Percentiles rank a stretch among this genome's conserved stretches.
These are phyloP conservation scores for Schizothecium vesticola DNA, from an alignment of 495 filamentous ascomycete species.

Conservation along the genomic window DNA sequence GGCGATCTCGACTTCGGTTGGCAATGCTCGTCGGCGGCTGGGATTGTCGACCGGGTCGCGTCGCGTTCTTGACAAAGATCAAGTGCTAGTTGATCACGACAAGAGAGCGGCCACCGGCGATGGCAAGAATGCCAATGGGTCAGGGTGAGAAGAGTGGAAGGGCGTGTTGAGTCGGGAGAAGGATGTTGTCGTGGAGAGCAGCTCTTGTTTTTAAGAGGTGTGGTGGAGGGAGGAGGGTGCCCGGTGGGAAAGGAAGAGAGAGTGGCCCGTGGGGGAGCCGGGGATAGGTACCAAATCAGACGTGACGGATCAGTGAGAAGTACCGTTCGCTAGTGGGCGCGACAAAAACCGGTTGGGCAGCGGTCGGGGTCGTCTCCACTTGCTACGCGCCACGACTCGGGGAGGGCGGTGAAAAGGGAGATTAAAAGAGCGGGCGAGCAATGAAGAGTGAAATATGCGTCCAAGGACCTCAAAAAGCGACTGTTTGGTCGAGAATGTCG, in stretches of 20 bases:
- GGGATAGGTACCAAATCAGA: conserved; percentile 21
- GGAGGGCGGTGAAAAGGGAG: neutral
- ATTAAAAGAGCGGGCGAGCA: neutral
- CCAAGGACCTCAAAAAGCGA: neutral
- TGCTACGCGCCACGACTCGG: neutral
- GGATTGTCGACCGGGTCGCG: conserved; percentile 1
- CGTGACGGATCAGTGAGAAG: conserved; percentile 23
- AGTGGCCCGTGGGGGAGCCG: conserved; percentile 22
- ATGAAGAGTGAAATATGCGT: neutral
- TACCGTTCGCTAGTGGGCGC: conserved; percentile 24
- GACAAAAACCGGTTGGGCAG: conserved; percentile 1
- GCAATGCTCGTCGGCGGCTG: neutral
- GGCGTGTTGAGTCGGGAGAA: conserved; percentile 15
- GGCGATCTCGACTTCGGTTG: neutral
- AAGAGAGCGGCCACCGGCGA: conserved; percentile 16
- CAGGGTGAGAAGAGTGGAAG: conserved; percentile 14
- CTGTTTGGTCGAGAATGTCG: neutral
- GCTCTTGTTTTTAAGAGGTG: conserved; percentile 32
- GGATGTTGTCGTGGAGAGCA: conserved; percentile 18
- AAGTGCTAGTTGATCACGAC: conserved; percentile 14
- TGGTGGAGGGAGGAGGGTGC: conserved; percentile 29
- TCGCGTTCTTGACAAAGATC: conserved; percentile 19
- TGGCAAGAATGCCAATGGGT: conserved; percentile 15
- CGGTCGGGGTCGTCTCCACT: neutral
- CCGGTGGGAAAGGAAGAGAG: conserved; percentile 12